Evolutionary conservation across 495 filamentous ascomycete species (phyloP), one percentile per base, ranked within the genome.

Genomic region (Xylaria bambusicola): DNA sequence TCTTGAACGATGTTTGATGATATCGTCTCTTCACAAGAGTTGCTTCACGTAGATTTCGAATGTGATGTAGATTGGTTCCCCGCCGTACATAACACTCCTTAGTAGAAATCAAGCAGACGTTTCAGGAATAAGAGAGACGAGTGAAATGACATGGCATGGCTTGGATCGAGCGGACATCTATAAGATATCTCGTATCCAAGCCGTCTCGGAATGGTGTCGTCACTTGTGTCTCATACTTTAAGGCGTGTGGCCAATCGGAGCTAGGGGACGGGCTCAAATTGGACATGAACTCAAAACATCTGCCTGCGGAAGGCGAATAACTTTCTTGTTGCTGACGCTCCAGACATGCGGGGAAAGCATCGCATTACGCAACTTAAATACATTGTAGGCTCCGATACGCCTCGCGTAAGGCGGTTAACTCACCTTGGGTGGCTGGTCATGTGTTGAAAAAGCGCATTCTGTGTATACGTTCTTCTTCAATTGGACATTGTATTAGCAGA

Each of bases 161-260:
- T 31, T 23, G 1, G 21, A 40, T 38, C 33, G 4, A 44, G 33
- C 46, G 1, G 56, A 2, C 38, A 51, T 58, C 24, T 51, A 44
- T 51, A 40, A 50, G 46, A 21, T 23, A 40, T 41, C 20, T 36
- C 20, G 31, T 24, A 21, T 20, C 29, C 47, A 2, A 31, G 27
- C 6, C 23, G 7, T 8, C 42, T 45, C 21, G 23, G 18, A 65
- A 58, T 67, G 65, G 67, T 70, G 67, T 70, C 67, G 65, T 70
- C 65, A 70, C 67, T 27, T 36, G 40, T 21, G 5, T 52, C 38
- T 49, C 41, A 60, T 53, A 48, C 51, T 47, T 50, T 53, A 62
- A 57, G 24, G n/a, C 38, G 17, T 20, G 4, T 13, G 51, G 50
- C 64, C 64, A 69, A 69, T 64, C 23, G 41, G 13, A 54, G 52